Base-by-base conservation (phyloP, 2,329 filamentous ascomycete species). In the Sarocladiaceae sp. region DNA sequence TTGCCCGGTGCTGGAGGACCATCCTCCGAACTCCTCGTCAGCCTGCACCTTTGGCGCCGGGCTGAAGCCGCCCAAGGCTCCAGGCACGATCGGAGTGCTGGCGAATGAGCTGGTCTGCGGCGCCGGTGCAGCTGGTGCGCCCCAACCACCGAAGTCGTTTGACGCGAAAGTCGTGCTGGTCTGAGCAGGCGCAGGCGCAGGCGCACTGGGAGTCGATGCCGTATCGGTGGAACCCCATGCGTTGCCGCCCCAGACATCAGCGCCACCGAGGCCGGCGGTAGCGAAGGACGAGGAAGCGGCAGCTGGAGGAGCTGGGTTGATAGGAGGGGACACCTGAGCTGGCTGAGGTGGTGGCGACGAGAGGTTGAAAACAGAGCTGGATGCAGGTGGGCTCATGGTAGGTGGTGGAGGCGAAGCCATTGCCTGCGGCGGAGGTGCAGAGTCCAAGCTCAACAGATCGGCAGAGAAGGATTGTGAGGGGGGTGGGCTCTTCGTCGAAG, bases 21-120 rank as follows among this genome's bases (percentile, higher is more conserved):
- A 97, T 12, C 93, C 92, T 18, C 93, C 93, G 72, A 97, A 97
- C 64, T 97, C 93, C 68, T 97, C 93, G 61, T 97, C 93, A 0
- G 89, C 87, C 31, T 88, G 79, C 2, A 96, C 88, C 62, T 87
- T 86, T 22, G 89, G 84, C 36, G 75, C 72, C 52, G 74, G 64
- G 51, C 75, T 80, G 68, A 89, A 87, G 5, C 86, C 86, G 22
- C 86, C 86, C 58, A 78, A 78, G 1, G 80, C 73, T 1, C 82
- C 79, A 2, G 80, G 79, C 18, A 86, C 75, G 64, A 86, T 82
- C 48, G 81, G 79, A 55, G 81, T 77, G 60, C 64, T 79, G 36
- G 80, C 76, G 58, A 85, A 75, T n/a, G 74, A 75, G 47, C 12
- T 26, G 23, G 6, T 8, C n/a, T n/a, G n/a, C n/a, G n/a, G n/a